These are phyloP conservation scores for Fusarium palustre DNA, from an alignment of 2,329 filamentous ascomycete species.

Conservation along the genomic window DNA sequence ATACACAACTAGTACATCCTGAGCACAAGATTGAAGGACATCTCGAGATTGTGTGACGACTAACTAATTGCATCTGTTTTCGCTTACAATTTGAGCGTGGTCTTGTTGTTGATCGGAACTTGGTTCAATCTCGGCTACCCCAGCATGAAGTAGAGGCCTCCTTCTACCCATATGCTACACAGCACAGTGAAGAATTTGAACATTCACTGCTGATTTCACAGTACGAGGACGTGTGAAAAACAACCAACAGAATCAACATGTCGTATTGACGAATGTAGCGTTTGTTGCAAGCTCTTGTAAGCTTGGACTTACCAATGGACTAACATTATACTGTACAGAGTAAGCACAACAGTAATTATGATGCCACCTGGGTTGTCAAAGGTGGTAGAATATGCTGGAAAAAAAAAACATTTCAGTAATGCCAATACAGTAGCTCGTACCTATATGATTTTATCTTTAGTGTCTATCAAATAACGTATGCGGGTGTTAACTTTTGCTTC, in stretches of 20 bases:
- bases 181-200: not conserved
- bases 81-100: not conserved
- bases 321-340: no score
- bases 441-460: not conserved
- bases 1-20: slow-evolving; percentile 1
- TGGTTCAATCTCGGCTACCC: slow-evolving; percentile 1
- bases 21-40: not conserved
- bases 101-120: not conserved
- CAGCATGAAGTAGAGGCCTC: not conserved
- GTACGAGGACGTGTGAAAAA: not conserved
- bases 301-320: not conserved
- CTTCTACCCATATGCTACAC: not conserved
- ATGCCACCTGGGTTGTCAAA: no score
- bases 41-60: not conserved
- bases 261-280: not conserved
- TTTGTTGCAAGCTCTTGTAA: not conserved
- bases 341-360: no score
- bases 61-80: not conserved
- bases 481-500: not conserved
- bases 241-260: no score
- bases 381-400: not conserved
- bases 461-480: slow-evolving; percentile 7
- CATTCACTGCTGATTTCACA: not conserved
- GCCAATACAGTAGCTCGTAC: not conserved
- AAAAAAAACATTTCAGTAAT: not conserved